A percentile compares a stretch with the other conserved stretches of the same genome.
These are phyloP conservation scores for Toxicodendron radicans DNA, from an alignment of 345 rosid genomes.

Conservation along the genomic window DNA sequence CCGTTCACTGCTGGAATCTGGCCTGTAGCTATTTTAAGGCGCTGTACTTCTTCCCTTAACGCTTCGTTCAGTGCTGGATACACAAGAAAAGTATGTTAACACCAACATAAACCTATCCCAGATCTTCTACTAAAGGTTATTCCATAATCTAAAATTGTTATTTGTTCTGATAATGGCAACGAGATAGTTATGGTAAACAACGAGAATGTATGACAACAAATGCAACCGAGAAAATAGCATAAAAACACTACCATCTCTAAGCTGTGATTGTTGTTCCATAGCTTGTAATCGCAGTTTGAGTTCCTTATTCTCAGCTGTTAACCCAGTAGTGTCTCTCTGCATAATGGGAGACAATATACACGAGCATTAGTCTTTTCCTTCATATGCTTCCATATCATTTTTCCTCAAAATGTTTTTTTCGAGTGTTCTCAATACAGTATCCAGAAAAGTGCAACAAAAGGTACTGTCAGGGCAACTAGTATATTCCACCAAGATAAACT, in stretches of 20 bases:
- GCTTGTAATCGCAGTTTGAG: conserved; percentile 73
- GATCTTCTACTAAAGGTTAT: not conserved
- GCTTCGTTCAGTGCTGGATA: conserved; percentile 79
- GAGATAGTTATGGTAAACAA: not conserved
- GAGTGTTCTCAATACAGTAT: not conserved
- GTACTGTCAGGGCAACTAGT: not conserved
- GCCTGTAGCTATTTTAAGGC: conserved; percentile 78
- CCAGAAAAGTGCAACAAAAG: not conserved
- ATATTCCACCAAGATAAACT: not conserved
- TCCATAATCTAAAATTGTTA: not conserved
- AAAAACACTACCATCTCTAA: conserved; percentile 55
- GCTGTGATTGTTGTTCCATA: conserved; percentile 75
- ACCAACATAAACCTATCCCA: not conserved
- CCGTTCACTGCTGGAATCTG: conserved; percentile 64
- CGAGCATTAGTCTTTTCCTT: conserved; percentile 5
- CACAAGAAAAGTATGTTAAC: not conserved
- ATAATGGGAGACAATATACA: conserved; percentile 4
- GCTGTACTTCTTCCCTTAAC: conserved; percentile 80
- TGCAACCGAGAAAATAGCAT: not conserved
- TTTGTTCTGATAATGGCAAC: not conserved
- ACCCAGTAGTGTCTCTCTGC: conserved; percentile 70
- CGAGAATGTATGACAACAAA: not conserved
- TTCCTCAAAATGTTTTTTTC: not conserved
- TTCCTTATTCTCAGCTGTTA: conserved; percentile 67
- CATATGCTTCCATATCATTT: not conserved